Base-by-base conservation (phyloP, 2,329 filamentous ascomycete genomes). In the Alternaria ventricosa region DNA sequence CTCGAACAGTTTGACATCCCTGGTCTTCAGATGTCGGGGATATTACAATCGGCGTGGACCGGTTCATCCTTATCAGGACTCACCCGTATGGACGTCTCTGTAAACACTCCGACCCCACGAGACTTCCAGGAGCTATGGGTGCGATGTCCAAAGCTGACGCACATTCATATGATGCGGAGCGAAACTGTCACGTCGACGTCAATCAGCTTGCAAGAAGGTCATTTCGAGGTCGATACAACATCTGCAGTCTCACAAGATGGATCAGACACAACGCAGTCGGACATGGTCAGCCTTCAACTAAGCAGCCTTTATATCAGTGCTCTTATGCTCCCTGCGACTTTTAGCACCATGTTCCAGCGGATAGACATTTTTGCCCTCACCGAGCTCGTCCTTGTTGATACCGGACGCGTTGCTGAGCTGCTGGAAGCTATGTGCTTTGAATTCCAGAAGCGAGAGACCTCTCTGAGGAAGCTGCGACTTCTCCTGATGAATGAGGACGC, bases 401-500 rank as follows among this genome's bases (percentile, higher is more conserved):
- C 44, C 4, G 22, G 0, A 46, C 44, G 20, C 18, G 44, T 46
- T 13, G 44, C 44, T 46, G 4, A 15, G 2, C 4, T 46, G 0
- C 1, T 46, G 12, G 44, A 46, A 2, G 12, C 44, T 1, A 46
- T 46, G 44, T 1, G 44, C 44, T 25, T 20, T 1, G 44, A 10
- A 0, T 46, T 25, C 44, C 44, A 46, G 44, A 46, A 23, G 20
- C 44, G 20, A 13, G 20, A 23, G 15, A 20, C 44, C 20, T 46
- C 44, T 15, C 7, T 46, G 12, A 22, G 20, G 20, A 23, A 46
- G 20, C 20, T 46, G 2, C 20, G 44, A 2, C 22, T 46, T 23
- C 1, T 3, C 12, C 0, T 0, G 20, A 5, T 3, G 44, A 10
- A 20, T 23, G 44, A 46, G 8, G 18, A 0, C 3, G 7, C 0